Base-by-base conservation (phyloP, 257 asterid species). In the Ophiorrhiza pumila region DNA sequence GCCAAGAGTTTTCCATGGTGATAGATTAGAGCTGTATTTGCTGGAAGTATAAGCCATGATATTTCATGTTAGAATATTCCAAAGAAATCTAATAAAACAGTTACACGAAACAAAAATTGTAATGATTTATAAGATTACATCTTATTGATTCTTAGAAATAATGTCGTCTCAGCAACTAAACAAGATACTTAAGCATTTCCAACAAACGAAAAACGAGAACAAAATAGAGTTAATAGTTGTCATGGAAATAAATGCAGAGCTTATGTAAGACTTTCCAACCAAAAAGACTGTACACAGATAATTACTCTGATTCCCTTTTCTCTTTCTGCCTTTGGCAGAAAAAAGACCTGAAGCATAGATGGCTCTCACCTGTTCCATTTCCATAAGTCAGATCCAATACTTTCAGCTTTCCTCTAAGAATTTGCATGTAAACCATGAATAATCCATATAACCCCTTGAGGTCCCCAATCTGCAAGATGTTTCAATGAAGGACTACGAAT, bases 1-100 rank as follows among this genome's bases (percentile, higher is more conserved):
- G 97, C 98, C 87, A 91, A 79, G 74, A 94, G 97, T 88, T 91
- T 89, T 80, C 95, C 95, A 41, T 94, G 88, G 83, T 94, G 98
- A 85, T 91, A 94, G 76, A 87, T 66, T 47, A 94, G 74, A 70
- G 97, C 97, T 31, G 98, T 94, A 83, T 94, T 94, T 77, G 93
- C 98, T 94, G 95, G 68, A 85, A 86, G 73, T 72, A 68, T 52
- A 82, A 41, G 62, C 70, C 29, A 80, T 76, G 25, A 71, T 27
- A 56, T 46, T 63, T 71, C 56, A 62, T 32, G 66, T 65, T 72
- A 80, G 20, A 55, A 77, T 77, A 43, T 69, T 52, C 32, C 77
- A 79, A 31, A 13, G 52, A 59, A 72, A 57, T 49, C 71, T 43
- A 77, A 42, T 18, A 71, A 67, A 56, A 22, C 23, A 0, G 61